phyloP scores from a whole-genome alignment of 2,329 filamentous ascomycete species.

The Graphium sp. region DNA sequence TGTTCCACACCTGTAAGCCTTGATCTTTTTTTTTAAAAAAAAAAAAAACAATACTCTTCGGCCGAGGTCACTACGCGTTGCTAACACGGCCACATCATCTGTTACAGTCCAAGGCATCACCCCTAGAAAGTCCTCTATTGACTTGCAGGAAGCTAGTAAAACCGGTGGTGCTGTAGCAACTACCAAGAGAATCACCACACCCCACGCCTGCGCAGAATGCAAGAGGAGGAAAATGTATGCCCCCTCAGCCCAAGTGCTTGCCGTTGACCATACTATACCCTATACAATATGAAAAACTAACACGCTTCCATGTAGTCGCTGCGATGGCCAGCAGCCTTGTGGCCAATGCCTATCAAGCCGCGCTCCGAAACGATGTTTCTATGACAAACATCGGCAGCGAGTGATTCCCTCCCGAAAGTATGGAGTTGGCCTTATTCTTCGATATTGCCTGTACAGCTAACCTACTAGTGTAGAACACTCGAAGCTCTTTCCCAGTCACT shows the following conservation, averaged over 20 bases:
- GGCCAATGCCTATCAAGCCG: constrained; percentile 71
- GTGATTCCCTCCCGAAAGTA: constrained; percentile 66
- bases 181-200: constrained; percentile 34
- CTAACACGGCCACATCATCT: no score
- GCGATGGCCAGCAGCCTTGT: constrained; percentile 67
- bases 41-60: no score
- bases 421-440: no score
- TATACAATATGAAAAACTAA: background rate
- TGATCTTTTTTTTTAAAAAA: no score
- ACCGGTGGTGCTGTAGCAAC: constrained; percentile 17
- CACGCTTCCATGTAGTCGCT: no score
- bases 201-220: constrained; percentile 58
- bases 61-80: constrained; percentile 21
- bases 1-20: constrained; percentile 21
- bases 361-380: constrained; percentile 62
- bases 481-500: constrained; percentile 47
- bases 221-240: constrained; percentile 59
- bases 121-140: constrained; percentile 27
- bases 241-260: background rate
- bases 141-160: constrained; percentile 19
- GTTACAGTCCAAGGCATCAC: constrained; percentile 36
- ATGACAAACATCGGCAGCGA: constrained; percentile 64
- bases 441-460: no score
- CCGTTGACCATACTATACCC: background rate
- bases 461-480: constrained; percentile 33